These are phyloP conservation scores for Solanum hybrid DNA, from an alignment of 305 asterid species.

Conservation along the genomic window DNA sequence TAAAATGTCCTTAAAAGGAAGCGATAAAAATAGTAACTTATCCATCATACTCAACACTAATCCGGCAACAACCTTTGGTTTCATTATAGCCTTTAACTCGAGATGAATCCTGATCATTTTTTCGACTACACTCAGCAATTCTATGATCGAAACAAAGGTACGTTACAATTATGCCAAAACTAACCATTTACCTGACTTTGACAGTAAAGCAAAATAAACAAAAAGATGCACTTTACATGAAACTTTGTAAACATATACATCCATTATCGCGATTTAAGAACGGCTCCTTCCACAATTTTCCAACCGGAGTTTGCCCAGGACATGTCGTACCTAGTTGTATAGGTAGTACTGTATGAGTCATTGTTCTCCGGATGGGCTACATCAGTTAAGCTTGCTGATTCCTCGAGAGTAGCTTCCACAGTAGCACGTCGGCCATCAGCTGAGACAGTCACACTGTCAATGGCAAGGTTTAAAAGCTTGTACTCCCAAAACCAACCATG, in stretches of 20 bases:
- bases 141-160: background rate
- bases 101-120: background rate
- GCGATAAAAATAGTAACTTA: background rate
- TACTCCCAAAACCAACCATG: constrained; percentile 95
- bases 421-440: constrained; percentile 77
- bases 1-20: background rate
- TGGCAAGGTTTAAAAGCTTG: constrained; percentile 52
- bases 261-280: constrained; percentile 47
- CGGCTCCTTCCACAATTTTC: constrained; percentile 93
- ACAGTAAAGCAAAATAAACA: background rate
- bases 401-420: constrained; percentile 90
- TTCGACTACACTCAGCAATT: background rate
- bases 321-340: constrained; percentile 83
- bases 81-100: background rate
- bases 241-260: constrained; percentile 1
- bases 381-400: constrained; percentile 75
- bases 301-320: constrained; percentile 56
- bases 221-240: background rate
- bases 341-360: constrained; percentile 59
- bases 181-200: background rate
- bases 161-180: background rate
- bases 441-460: constrained; percentile 84
- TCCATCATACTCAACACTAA: background rate
- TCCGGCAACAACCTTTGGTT: background rate
- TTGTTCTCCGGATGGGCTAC: constrained; percentile 59